These are phyloP conservation scores for Podospora pseudoanserina DNA, from an alignment of 495 filamentous ascomycete species.

Conservation along the genomic window DNA sequence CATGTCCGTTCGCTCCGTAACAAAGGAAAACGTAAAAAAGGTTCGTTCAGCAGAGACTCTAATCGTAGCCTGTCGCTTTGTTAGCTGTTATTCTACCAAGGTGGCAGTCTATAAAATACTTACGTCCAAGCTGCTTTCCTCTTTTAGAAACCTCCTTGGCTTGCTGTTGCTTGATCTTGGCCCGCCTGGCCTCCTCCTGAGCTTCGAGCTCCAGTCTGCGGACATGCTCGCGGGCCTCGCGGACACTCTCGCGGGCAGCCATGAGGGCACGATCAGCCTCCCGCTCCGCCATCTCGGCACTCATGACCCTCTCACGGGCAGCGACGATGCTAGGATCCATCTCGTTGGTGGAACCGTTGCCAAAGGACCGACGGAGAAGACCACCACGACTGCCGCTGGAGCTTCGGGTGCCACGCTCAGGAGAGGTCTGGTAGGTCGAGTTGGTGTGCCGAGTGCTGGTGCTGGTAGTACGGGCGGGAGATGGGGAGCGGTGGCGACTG, in stretches of 20 bases:
- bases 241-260: constrained; percentile 53
- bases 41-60: background rate
- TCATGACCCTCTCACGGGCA: constrained; percentile 55
- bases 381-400: constrained; percentile 29
- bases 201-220: constrained; percentile 61
- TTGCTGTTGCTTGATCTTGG: constrained; percentile 65
- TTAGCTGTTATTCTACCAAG: background rate
- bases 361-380: constrained; percentile 42
- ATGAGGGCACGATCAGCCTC: constrained; percentile 61
- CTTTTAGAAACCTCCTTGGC: constrained; percentile 60
- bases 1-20: background rate
- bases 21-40: background rate
- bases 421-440: constrained; percentile 18
- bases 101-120: constrained; percentile 22
- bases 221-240: constrained; percentile 60
- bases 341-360: constrained; percentile 39
- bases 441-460: constrained; percentile 24
- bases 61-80: background rate
- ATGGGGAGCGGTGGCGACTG: constrained; percentile 44
- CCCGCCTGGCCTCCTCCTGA: constrained; percentile 53
- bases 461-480: constrained; percentile 34
- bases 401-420: constrained; percentile 20
- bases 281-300: constrained; percentile 56
- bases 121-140: constrained; percentile 63
- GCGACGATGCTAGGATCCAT: constrained; percentile 57